Conservation (phyloP, 2,329 filamentous ascomycete species). For the Escovopsis weberi region DNA sequence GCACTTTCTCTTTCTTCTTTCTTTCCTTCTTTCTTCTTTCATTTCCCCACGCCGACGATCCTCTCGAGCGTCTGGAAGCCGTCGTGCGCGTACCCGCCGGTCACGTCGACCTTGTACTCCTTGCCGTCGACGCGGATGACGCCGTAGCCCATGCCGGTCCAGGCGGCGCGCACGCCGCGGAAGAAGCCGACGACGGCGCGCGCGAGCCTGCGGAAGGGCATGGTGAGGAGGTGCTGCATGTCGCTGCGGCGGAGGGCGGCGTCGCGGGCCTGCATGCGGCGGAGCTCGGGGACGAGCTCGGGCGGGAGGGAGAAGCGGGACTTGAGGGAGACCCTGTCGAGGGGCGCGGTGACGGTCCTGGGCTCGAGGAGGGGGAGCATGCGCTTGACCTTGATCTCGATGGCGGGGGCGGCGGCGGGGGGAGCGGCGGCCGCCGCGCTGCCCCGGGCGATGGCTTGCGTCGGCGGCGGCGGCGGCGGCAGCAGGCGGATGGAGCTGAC, state of each 20-base stretch:
- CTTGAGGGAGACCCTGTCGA: slow-evolving; percentile 21
- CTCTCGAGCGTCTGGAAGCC: slow-evolving; percentile 43
- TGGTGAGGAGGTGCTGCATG: slow-evolving; percentile 39
- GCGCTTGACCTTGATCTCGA: slow-evolving; percentile 39
- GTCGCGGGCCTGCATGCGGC: slow-evolving; percentile 19
- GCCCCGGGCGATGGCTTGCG: no score
- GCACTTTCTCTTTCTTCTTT: no score
- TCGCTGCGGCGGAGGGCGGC: slow-evolving; percentile 33
- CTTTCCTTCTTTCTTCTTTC: no score
- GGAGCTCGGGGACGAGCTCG: slow-evolving; percentile 22
- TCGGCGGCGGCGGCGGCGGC: no score
- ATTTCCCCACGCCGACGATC: slow-evolving; percentile 24
- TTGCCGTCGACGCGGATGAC: slow-evolving; percentile 31
- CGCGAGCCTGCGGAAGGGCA: slow-evolving; percentile 38
- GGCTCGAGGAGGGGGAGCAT: slow-evolving; percentile 32
- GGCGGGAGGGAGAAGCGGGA: slow-evolving; percentile 24
- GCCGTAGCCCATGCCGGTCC: slow-evolving; percentile 43
- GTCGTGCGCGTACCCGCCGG: slow-evolving; percentile 43
- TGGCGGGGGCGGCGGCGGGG: no score
- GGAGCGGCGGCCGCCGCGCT: no score
- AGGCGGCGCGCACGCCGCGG: slow-evolving; percentile 31
- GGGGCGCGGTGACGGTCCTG: slow-evolving; percentile 24
- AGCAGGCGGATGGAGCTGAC: slow-evolving; percentile 44
- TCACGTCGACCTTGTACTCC: slow-evolving; percentile 43
- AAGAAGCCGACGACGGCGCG: slow-evolving; percentile 28